Conservation (phyloP, 345 rosid genomes). For the Gossypium arboreum region DNA sequence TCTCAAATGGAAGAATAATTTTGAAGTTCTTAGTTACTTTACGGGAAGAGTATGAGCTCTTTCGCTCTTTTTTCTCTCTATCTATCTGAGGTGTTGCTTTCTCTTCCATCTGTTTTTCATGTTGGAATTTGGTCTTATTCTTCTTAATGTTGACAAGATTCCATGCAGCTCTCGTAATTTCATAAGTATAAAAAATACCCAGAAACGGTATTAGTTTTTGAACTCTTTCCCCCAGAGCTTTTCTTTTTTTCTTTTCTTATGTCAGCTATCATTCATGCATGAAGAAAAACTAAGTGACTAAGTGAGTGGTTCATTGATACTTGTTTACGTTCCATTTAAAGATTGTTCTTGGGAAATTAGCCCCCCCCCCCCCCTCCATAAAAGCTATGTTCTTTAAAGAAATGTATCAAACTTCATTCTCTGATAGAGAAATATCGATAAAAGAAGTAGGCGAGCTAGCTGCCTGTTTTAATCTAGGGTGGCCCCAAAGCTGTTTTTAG, state of each 20-base stretch:
- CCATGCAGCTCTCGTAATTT: slow-evolving; percentile 30
- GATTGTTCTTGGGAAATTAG: slow-evolving; percentile 1
- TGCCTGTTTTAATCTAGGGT: neutral
- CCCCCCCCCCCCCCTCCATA: too few relatives aligned
- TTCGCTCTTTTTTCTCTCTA: slow-evolving; percentile 12
- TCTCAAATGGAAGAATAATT: too few relatives aligned
- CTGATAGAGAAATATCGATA: neutral
- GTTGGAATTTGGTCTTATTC: slow-evolving; percentile 21
- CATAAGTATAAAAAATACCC: slow-evolving; percentile 12
- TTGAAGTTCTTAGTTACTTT: too few relatives aligned
- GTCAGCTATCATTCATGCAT: slow-evolving; percentile 32
- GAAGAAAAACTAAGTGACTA: slow-evolving; percentile 4
- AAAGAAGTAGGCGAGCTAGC: neutral
- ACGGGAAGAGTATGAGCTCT: neutral
- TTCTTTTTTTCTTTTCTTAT: slow-evolving; percentile 9
- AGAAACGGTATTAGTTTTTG: slow-evolving; percentile 23
- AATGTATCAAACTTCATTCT: slow-evolving; percentile 3
- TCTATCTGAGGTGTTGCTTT: neutral
- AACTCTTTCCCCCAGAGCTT: neutral
- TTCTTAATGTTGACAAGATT: slow-evolving; percentile 30
- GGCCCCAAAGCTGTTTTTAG: neutral
- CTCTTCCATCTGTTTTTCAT: neutral
- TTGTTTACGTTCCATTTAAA: slow-evolving; percentile 25
- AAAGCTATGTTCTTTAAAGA: neutral
- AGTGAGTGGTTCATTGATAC: slow-evolving; percentile 18